A percentile compares a stretch with the other conserved stretches of the same genome.
These are phyloP conservation scores for Antarctomyces pellizariae DNA, from an alignment of 495 filamentous ascomycete genomes.

Conservation along the genomic window DNA sequence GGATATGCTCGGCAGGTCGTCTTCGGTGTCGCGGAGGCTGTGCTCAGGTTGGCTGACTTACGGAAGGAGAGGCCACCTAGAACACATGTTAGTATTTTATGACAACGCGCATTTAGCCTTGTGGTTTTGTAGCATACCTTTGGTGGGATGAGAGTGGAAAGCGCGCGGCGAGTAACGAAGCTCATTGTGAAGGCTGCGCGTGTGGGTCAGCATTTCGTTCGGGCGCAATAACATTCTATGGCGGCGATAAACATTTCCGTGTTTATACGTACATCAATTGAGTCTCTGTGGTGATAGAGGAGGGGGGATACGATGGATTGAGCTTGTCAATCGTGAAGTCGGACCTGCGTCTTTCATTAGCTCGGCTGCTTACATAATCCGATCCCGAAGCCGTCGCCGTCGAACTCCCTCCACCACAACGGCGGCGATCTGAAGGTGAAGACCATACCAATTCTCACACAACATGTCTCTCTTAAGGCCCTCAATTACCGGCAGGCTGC, in stretches of 20 bases:
- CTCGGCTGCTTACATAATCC: no score
- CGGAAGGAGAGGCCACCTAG: conserved; percentile 76
- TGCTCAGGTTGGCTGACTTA: conserved; percentile 26
- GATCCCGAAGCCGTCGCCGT: background rate
- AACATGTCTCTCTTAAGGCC: conserved; percentile 18
- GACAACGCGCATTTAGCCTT: conserved; percentile 3
- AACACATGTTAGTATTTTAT: conserved; percentile 5
- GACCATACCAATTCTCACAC: no score
- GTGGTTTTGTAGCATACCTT: conserved; percentile 44
- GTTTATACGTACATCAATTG: conserved; percentile 10
- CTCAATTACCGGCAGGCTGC: conserved; percentile 15
- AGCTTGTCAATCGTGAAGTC: conserved; percentile 3
- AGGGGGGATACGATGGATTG: conserved; percentile 4
- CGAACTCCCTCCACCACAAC: background rate
- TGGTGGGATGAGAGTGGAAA: conserved; percentile 95
- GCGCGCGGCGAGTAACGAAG: conserved; percentile 62
- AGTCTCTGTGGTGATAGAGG: conserved; percentile 8
- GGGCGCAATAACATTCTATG: background rate
- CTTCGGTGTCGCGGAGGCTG: background rate
- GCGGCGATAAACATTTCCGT: background rate
- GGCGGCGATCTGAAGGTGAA: no score
- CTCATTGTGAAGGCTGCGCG: conserved; percentile 57
- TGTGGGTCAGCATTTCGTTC: no score
- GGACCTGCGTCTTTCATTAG: no score
- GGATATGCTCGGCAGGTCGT: conserved; percentile 1